A percentile compares a stretch with the other conserved stretches of the same genome.
These are phyloP conservation scores for Guadua angustifolia DNA, from an alignment of 176 grass and related monocot species.

Conservation along the genomic window DNA sequence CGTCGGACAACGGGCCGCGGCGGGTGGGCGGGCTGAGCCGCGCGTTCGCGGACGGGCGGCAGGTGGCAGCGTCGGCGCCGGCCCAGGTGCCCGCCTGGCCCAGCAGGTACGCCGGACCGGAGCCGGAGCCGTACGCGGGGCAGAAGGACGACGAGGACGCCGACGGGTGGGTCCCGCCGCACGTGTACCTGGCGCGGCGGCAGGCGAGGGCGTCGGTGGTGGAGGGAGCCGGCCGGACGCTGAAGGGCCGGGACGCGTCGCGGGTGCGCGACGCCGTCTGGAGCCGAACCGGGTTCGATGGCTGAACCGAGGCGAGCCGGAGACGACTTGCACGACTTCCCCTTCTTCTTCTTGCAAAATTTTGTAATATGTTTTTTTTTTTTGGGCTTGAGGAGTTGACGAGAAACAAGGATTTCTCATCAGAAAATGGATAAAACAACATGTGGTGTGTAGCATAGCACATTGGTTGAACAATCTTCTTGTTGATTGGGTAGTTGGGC, in stretches of 20 bases:
- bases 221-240: slow-evolving; percentile 83
- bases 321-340: background rate
- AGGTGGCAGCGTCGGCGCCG: slow-evolving; percentile 68
- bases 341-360: background rate
- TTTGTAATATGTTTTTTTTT: slow-evolving; percentile 24
- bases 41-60: slow-evolving; percentile 46
- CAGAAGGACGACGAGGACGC: background rate
- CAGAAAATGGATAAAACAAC: background rate
- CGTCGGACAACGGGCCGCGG: background rate
- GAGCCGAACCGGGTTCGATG: slow-evolving; percentile 88
- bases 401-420: slow-evolving; percentile 10
- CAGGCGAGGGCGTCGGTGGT: slow-evolving; percentile 77
- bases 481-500: slow-evolving; percentile 34
- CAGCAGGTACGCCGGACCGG: slow-evolving; percentile 11
- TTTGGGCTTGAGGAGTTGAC: background rate
- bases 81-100: slow-evolving; percentile 69
- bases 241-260: slow-evolving; percentile 87
- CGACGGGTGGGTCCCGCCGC: slow-evolving; percentile 68
- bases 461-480: slow-evolving; percentile 33
- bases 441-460: slow-evolving; percentile 15
- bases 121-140: background rate
- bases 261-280: slow-evolving; percentile 94
- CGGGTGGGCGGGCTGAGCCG: slow-evolving; percentile 50
- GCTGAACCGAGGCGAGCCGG: slow-evolving; percentile 33
- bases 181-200: slow-evolving; percentile 68